phyloP scores from a whole-genome alignment of 768 basidiomycete species.

The Chlorophyllum brunneum region DNA sequence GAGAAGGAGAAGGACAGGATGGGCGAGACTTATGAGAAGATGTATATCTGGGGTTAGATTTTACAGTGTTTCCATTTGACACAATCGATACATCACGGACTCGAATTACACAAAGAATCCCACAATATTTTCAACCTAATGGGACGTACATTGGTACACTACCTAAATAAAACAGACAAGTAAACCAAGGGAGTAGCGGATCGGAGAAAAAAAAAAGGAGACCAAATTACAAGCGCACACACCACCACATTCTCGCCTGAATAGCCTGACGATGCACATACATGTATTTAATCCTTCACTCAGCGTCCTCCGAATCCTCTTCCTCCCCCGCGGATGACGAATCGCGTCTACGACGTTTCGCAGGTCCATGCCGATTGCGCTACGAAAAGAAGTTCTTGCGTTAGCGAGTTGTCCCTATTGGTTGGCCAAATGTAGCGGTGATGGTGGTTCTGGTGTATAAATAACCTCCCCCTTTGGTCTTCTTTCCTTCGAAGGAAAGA shows the following conservation, averaged over 20 bases:
- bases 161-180: background rate
- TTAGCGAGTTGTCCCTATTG: too few species aligned
- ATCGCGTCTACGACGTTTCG: conserved; percentile 59
- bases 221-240: too few species aligned
- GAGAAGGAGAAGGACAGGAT: conserved; percentile 22
- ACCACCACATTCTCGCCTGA: too few species aligned
- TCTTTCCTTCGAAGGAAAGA: background rate
- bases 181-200: too few species aligned
- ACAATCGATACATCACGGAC: background rate
- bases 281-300: conserved; percentile 3
- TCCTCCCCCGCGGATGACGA: conserved; percentile 65
- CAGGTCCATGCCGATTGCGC: conserved; percentile 80
- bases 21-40: conserved; percentile 3
- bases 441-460: too few species aligned
- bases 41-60: conserved; percentile 13
- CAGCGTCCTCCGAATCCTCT: conserved; percentile 54
- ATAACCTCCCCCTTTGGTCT: too few species aligned
- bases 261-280: too few species aligned
- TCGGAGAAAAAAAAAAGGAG: background rate
- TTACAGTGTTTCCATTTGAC: background rate
- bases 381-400: conserved; percentile 23
- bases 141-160: too few species aligned
- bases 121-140: too few species aligned
- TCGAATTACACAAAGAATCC: background rate
- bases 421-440: too few species aligned